Percentiles rank a stretch among this genome's conserved stretches.
phyloP scores from a whole-genome alignment of 768 basidiomycete species.

The Auriscalpium microsporum region DNA sequence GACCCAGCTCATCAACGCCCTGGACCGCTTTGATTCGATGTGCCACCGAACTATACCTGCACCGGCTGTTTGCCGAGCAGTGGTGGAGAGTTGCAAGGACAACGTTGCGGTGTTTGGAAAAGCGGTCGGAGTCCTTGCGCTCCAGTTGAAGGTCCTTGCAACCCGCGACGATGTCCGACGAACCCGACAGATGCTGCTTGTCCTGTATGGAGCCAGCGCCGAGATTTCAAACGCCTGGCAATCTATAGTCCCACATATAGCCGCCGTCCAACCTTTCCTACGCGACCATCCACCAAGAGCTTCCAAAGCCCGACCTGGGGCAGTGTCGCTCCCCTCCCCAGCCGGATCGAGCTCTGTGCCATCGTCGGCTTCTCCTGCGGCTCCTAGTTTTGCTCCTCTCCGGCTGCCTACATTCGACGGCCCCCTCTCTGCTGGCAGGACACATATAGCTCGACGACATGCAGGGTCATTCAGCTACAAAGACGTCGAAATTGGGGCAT shows the following conservation, averaged over 20 bases:
- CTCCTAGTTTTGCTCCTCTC: conserved; percentile 10
- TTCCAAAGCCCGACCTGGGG: conserved; percentile 23
- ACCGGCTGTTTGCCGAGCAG: conserved; percentile 59
- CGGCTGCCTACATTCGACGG: conserved; percentile 21
- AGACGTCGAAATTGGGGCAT: conserved; percentile 84
- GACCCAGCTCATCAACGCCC: conserved; percentile 72
- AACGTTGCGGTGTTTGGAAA: conserved; percentile 79
- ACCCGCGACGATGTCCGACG: conserved; percentile 78
- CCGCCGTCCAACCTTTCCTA: conserved; percentile 59
- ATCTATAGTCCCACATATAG: conserved; percentile 58
- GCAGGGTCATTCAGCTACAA: conserved; percentile 94
- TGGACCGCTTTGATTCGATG: conserved; percentile 86
- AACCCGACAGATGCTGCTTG: conserved; percentile 75
- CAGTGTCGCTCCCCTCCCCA: conserved; percentile 15
- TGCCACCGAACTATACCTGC: conserved; percentile 64
- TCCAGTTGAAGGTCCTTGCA: conserved; percentile 74
- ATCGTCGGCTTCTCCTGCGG: conserved; percentile 10
- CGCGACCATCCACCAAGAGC: conserved; percentile 33
- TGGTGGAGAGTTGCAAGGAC: conserved; percentile 80
- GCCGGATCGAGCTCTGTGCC: conserved; percentile 22
- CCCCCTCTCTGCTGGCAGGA: conserved; percentile 16
- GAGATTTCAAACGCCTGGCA: conserved; percentile 87
- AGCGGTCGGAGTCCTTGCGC: conserved; percentile 72
- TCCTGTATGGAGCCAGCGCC: conserved; percentile 82
- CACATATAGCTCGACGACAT: conserved; percentile 63